A percentile compares a stretch with the other conserved stretches of the same genome.
phyloP scores from a whole-genome alignment of 495 filamentous ascomycete genomes.

The Penicillium parvum region DNA sequence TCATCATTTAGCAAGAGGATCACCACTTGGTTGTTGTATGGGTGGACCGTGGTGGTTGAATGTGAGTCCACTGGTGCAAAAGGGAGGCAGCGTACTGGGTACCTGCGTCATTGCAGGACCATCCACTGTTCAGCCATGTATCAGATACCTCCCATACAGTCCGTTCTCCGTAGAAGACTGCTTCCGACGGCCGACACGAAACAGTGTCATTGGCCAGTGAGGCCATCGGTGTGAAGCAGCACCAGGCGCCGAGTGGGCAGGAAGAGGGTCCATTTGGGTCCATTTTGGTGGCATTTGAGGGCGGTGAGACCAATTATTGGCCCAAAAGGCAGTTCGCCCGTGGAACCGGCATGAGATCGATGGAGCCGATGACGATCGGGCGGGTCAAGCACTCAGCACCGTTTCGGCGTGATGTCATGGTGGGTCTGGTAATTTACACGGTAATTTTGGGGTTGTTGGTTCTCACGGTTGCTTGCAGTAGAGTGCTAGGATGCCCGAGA shows the following conservation, averaged over 20 bases:
- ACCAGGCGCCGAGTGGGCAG: conserved; percentile 25
- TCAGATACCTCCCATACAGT: conserved; percentile 8
- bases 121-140: conserved; percentile 10
- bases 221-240: conserved; percentile 21
- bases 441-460: conserved; percentile 13
- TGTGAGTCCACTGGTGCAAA: too few relatives aligned
- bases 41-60: conserved; percentile 14
- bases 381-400: conserved; percentile 32
- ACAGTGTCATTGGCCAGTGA: background rate
- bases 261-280: conserved; percentile 8
- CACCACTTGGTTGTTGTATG: conserved; percentile 4
- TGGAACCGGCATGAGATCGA: conserved; percentile 34
- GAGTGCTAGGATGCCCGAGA: background rate
- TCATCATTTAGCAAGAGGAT: conserved; percentile 30
- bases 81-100: conserved; percentile 12
- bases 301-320: conserved; percentile 30
- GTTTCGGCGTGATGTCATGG: conserved; percentile 37
- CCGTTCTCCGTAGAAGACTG: conserved; percentile 1
- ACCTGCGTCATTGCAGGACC: conserved; percentile 20
- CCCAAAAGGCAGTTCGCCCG: conserved; percentile 20
- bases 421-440: background rate
- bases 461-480: background rate
- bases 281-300: too few relatives aligned
- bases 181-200: conserved; percentile 2
- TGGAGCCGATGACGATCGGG: conserved; percentile 41